These are phyloP conservation scores for Solanum hybrid DNA, from an alignment of 305 asterid species.

Conservation along the genomic window DNA sequence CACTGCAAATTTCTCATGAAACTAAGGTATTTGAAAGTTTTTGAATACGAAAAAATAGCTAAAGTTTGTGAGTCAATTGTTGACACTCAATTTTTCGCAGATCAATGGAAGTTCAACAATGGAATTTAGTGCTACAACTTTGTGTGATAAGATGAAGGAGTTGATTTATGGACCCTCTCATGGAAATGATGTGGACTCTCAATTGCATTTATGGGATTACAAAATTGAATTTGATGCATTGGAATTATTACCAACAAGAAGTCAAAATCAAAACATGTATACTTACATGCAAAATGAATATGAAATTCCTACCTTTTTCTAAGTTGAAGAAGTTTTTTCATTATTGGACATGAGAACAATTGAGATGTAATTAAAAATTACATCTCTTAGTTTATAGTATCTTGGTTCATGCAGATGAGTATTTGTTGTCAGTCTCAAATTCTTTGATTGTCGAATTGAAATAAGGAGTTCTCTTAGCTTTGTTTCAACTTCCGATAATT, in stretches of 20 bases:
- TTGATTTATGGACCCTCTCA: slow-evolving; percentile 10
- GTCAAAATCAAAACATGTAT: background rate
- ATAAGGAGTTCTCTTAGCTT: background rate
- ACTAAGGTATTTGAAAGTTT: slow-evolving; percentile 1
- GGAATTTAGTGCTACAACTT: slow-evolving; percentile 4
- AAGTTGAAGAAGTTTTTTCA: background rate
- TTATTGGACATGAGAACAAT: background rate
- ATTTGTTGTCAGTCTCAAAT: background rate
- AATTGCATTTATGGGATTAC: slow-evolving; percentile 25
- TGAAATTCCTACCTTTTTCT: background rate
- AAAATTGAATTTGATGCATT: slow-evolving; percentile 16
- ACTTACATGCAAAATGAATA: background rate
- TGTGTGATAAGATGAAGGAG: slow-evolving; percentile 24
- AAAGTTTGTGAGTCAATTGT: background rate
- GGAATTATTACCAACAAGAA: background rate
- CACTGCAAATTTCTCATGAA: slow-evolving; percentile 27
- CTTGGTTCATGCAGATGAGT: background rate
- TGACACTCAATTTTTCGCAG: background rate
- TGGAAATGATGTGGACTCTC: slow-evolving; percentile 13
- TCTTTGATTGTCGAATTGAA: background rate
- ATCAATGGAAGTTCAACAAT: slow-evolving; percentile 7
- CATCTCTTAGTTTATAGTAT: background rate
- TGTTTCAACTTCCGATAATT: background rate
- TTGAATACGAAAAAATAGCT: background rate
- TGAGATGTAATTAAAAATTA: background rate